Evolutionary conservation across 164 flowering plant species (phyloP).

Genomic region (Cinnamomum micranthum): DNA sequence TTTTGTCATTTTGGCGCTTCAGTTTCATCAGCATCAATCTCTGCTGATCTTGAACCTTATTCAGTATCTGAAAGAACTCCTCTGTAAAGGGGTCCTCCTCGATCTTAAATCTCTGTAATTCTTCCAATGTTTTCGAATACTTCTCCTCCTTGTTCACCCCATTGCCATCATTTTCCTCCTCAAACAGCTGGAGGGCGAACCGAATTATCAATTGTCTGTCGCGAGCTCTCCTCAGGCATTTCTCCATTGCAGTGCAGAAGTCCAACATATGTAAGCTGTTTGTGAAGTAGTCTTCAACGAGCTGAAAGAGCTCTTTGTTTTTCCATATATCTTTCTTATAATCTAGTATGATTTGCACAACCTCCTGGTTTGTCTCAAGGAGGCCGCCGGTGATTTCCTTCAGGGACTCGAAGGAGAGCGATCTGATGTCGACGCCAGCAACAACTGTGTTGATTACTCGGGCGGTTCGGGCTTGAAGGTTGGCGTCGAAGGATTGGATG

Average conservation of each 20-base stretch:
- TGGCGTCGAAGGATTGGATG: constrained; percentile 46
- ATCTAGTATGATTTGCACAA: constrained; percentile 52
- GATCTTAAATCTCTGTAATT: constrained; percentile 50
- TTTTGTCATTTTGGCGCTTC: constrained; percentile 45
- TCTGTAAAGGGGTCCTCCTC: constrained; percentile 67
- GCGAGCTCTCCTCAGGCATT: constrained; percentile 58
- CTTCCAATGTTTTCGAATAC: constrained; percentile 43
- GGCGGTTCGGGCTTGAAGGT: constrained; percentile 46
- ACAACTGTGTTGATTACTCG: constrained; percentile 54
- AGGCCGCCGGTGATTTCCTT: constrained; percentile 53
- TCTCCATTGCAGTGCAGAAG: constrained; percentile 65
- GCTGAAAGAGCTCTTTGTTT: constrained; percentile 41
- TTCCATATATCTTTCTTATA: constrained; percentile 71
- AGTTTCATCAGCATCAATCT: constrained; percentile 50
- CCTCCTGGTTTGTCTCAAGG: constrained; percentile 76
- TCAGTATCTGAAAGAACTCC: constrained; percentile 52
- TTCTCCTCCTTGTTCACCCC: constrained; percentile 14
- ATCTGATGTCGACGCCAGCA: constrained; percentile 40
- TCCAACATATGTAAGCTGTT: constrained; percentile 61
- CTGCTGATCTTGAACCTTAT: constrained; percentile 53
- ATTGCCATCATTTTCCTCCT: constrained; percentile 17
- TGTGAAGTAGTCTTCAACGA: constrained; percentile 76
- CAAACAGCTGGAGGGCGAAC: constrained; percentile 58
- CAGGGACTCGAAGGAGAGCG: constrained; percentile 64
- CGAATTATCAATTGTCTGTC: constrained; percentile 56